These are phyloP conservation scores for Debaryomyces sp. DNA, from an alignment of 1,139 yeast species.

Conservation along the genomic window DNA sequence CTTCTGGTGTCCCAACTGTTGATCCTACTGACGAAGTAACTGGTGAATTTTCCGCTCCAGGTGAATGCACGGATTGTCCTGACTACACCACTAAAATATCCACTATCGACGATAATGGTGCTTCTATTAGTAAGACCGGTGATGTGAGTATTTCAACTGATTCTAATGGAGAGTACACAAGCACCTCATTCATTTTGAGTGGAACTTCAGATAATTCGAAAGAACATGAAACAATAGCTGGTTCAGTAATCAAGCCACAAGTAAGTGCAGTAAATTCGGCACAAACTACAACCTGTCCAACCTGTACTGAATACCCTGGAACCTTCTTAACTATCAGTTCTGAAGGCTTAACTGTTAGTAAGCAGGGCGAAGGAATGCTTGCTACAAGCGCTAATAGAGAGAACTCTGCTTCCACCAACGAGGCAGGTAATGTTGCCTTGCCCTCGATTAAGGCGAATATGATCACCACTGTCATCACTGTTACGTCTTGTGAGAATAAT, in stretches of 20 bases:
- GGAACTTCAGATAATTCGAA: background rate
- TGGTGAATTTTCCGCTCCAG: too few relatives aligned
- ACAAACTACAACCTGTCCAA: too few relatives aligned
- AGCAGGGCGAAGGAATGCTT: too few relatives aligned
- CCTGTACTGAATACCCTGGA: too few relatives aligned
- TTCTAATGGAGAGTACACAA: background rate
- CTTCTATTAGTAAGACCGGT: constrained; percentile 17
- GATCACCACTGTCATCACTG: constrained; percentile 22
- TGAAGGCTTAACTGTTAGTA: too few relatives aligned
- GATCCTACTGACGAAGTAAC: background rate
- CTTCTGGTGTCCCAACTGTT: constrained; percentile 9
- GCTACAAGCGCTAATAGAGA: too few relatives aligned
- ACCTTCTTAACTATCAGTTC: too few relatives aligned
- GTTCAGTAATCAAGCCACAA: too few relatives aligned
- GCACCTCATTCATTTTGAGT: constrained; percentile 11
- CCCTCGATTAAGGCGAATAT: constrained; percentile 42
- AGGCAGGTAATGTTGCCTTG: background rate
- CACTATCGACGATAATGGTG: constrained; percentile 15
- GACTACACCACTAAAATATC: too few relatives aligned
- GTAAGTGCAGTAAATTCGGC: too few relatives aligned
- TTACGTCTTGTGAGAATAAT: constrained; percentile 50
- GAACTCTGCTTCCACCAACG: background rate
- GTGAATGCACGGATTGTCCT: too few relatives aligned
- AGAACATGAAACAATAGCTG: too few relatives aligned
- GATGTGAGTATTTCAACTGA: constrained; percentile 15